Evolutionary conservation across 495 filamentous ascomycete species (phyloP), one percentile per base, ranked within the genome.

Genomic region (Xylaria bambusicola): DNA sequence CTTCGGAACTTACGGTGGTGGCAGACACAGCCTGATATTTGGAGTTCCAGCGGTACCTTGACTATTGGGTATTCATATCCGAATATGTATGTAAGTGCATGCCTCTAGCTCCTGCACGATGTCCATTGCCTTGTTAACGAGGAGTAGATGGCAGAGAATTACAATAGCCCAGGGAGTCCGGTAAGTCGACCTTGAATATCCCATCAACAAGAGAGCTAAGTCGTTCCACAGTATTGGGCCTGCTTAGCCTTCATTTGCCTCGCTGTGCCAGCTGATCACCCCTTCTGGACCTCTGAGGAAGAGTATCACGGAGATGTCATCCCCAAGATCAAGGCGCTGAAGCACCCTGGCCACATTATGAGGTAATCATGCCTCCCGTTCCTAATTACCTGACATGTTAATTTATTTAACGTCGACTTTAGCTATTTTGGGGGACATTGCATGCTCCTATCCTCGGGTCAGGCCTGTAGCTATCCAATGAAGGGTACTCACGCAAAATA

Each of bases 401-500:
- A 1, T 21, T 15, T 38, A n/a, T 3, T 23, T 26, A 17, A 23
- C 33, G 12, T 12, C 3, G 38, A n/a, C 38, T 23, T 9, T 17
- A 72, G 74, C 66, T 73, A 84, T 60, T 79, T 83, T 26, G 85
- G 82, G 38, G 82, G 83, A 24, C 88, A 90, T 68, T 85, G 86
- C 36, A 87, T 90, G 74, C 76, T 92, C 15, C 80, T 93, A 3
- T 88, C 84, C 3, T 88, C 85, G 0, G 89, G 89, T 13, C 88
- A 92, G 64, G 86, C 84, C 33, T 92, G 89, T 74, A 85, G 87
- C 69, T 92, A 92, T 69, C 86, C 88, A 0, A 82, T 92, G 72
- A 88, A 86, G 69, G 88, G 86, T 21, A 90, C 87, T 2, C 88
- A 91, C 67, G 86, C 89, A 57, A 92, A 92, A 65, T 93, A 93